Base-by-base conservation (phyloP, 805 yeast species). In the Myxozyma kluyveri region DNA sequence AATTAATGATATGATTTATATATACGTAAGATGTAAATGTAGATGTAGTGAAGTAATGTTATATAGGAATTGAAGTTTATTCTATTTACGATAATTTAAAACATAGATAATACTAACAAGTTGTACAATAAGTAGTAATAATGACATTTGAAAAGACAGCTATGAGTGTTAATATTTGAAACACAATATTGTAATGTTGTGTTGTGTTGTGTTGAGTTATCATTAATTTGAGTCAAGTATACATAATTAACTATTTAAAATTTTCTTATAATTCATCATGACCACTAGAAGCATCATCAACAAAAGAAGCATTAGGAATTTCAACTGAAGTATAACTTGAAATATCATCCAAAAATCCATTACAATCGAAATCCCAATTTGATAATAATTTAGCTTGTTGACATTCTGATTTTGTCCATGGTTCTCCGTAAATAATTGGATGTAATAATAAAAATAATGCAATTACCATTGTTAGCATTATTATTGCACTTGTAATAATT, bases 361-460 rank as follows among this genome's bases (percentile, higher is more conserved):
- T 73, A 72, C 99, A 93, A 65, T 84, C 85, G 66, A 82, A 93
- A 75, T 93, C 99, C 99, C 98, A 93, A 36, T 79, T 75, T 2
- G 73, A 56, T 29, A 86, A 58, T 61, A 80, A 68, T 70, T 81
- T 80, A 41, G 90, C 73, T 40, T 75, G 71, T 52, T 74, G 71
- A 71, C 99, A 93, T 54, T 76, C 69, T 26, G 66, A 68, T 63
- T 76, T 76, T 42, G 95, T 85, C 97, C 98, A 91, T 48, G 80
- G 78, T 10, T 78, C 65, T 42, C 86, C 99, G 66, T 87, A 86
- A 44, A 84, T 78, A 64, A 93, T 69, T 32, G 98, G 85, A 1
- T 87, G 76, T 70, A 83, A 83, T 54, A 74, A 68, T 48, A 70
- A 67, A 73, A 78, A 91, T 67, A 82, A 81, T 19, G 73, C 72